phyloP scores from a whole-genome alignment of 2,329 filamentous ascomycete genomes.

The Pestalotiopsis sp. region DNA sequence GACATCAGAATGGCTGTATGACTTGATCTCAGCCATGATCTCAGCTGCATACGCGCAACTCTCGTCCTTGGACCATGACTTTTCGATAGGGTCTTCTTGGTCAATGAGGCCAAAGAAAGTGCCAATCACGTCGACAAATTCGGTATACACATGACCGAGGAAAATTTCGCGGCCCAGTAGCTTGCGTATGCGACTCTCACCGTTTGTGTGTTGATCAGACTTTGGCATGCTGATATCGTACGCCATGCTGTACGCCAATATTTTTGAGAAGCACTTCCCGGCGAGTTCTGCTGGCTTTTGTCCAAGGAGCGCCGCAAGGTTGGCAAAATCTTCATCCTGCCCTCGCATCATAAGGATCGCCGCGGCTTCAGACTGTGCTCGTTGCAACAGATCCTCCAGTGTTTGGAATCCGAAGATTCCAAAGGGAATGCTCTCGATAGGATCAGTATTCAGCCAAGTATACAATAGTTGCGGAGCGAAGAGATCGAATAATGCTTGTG shows the following conservation, averaged over 20 bases:
- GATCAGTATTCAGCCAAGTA: slow-evolving; percentile 78
- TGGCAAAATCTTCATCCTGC: slow-evolving; percentile 63
- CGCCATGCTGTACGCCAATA: slow-evolving; percentile 81
- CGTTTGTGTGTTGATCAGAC: slow-evolving; percentile 49
- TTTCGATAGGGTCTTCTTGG: slow-evolving; percentile 75
- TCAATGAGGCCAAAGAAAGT: slow-evolving; percentile 77
- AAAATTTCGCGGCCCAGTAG: slow-evolving; percentile 70
- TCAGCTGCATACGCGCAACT: slow-evolving; percentile 62
- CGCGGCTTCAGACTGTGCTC: slow-evolving; percentile 76
- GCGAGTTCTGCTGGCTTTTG: slow-evolving; percentile 61
- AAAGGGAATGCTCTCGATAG: slow-evolving; percentile 76
- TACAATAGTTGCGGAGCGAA: slow-evolving; percentile 90
- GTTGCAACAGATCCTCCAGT: slow-evolving; percentile 68
- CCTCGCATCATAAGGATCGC: slow-evolving; percentile 83
- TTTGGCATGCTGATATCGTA: slow-evolving; percentile 63
- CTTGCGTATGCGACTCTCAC: slow-evolving; percentile 69
- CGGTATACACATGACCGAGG: slow-evolving; percentile 61
- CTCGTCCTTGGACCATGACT: slow-evolving; percentile 62
- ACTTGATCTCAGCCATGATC: slow-evolving; percentile 70
- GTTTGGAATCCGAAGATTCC: slow-evolving; percentile 79
- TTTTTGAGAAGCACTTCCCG: slow-evolving; percentile 71
- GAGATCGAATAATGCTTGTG: slow-evolving; percentile 75
- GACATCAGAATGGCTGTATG: slow-evolving; percentile 66
- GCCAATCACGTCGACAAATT: slow-evolving; percentile 78
- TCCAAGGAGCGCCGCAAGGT: slow-evolving; percentile 62